Conservation (phyloP, 2,329 filamentous ascomycete species). For the Chaetomiaceae sp. region DNA sequence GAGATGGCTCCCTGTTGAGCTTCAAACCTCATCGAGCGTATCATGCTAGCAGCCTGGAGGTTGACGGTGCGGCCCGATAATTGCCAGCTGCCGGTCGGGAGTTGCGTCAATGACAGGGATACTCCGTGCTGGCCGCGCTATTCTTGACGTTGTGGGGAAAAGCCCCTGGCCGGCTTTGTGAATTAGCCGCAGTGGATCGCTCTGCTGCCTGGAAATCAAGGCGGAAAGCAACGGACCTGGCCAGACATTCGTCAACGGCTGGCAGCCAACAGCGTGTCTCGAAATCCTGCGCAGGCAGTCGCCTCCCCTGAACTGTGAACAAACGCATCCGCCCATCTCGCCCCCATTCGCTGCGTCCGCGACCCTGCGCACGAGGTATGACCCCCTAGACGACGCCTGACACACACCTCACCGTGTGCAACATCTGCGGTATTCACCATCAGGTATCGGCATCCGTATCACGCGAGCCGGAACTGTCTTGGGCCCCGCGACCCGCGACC, state of each 20-base stretch:
- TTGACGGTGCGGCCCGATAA: no score
- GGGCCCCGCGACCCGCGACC: slow-evolving; percentile 3
- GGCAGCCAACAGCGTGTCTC: no score
- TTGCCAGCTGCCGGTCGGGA: no score
- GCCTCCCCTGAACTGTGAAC: slow-evolving; percentile 3
- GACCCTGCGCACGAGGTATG: slow-evolving; percentile 12
- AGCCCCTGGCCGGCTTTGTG: neutral
- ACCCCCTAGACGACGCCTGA: slow-evolving; percentile 7
- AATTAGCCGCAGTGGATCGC: neutral
- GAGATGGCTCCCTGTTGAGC: neutral
- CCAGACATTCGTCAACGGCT: slow-evolving; percentile 10
- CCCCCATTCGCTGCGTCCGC: neutral
- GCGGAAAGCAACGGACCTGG: slow-evolving; percentile 11
- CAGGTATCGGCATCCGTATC: slow-evolving; percentile 15
- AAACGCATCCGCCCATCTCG: no score
- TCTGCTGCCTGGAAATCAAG: slow-evolving; percentile 14
- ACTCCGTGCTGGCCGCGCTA: no score
- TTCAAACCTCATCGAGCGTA: no score
- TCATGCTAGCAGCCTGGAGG: no score
- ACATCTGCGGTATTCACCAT: slow-evolving; percentile 15
- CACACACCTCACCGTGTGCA: slow-evolving; percentile 12
- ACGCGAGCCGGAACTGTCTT: slow-evolving; percentile 10
- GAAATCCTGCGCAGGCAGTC: slow-evolving; percentile 1
- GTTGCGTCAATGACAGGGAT: no score
- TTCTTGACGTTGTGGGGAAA: slow-evolving; percentile 1